These are phyloP conservation scores for Starmerella vaccinii DNA, from an alignment of 805 yeast genomes.

Conservation along the genomic window DNA sequence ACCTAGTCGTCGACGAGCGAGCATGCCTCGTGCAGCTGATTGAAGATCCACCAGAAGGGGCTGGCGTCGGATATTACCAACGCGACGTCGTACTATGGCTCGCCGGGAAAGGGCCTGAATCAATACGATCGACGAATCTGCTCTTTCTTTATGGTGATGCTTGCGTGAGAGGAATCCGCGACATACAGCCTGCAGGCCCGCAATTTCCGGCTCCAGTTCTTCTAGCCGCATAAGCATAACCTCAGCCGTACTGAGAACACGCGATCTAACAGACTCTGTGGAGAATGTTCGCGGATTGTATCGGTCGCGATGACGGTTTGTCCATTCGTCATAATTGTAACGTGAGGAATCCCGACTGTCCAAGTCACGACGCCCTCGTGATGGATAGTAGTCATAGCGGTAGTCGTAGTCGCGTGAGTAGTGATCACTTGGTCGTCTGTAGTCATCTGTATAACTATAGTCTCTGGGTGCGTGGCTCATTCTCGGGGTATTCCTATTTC, in stretches of 20 bases:
- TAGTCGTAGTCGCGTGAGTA: constrained; percentile 2
- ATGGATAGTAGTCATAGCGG: constrained; percentile 9
- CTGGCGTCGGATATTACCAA: not conserved
- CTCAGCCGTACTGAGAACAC: constrained; percentile 28
- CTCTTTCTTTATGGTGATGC: not conserved
- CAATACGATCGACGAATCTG: constrained; percentile 31
- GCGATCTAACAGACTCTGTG: constrained; percentile 13
- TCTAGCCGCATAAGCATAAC: constrained; percentile 28
- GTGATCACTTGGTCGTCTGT: not conserved
- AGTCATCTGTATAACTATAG: not conserved
- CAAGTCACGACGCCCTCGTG: not conserved
- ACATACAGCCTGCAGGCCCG: constrained; percentile 31
- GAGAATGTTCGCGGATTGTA: constrained; percentile 9
- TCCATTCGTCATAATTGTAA: not conserved
- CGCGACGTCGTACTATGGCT: not conserved
- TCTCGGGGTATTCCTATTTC: not conserved
- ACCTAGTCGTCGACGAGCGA: not conserved
- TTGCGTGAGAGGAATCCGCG: constrained; percentile 1
- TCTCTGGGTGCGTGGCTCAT: constrained; percentile 3
- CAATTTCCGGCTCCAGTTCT: constrained; percentile 32
- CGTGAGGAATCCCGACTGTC: not conserved
- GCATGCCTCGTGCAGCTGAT: not conserved
- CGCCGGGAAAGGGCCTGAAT: constrained; percentile 27
- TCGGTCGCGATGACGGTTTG: not conserved
- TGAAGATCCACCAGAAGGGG: not conserved